Evolutionary conservation across 352 stramenopile genomes (phyloP), one percentile per base, ranked within the genome.

Genomic region (Pythium vanterpoolii): DNA sequence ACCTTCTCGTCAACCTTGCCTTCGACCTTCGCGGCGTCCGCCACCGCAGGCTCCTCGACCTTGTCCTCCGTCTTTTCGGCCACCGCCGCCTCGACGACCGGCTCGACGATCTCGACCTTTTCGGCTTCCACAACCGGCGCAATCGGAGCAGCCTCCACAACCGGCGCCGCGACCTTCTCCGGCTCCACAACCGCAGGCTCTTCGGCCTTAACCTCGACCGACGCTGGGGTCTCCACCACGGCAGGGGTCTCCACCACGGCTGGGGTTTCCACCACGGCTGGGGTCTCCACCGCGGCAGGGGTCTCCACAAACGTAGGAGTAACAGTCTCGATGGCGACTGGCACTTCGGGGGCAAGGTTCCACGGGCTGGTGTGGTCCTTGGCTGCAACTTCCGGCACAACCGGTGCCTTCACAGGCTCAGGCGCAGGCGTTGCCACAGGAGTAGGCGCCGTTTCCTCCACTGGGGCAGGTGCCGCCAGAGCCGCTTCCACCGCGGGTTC

Each of bases 1-100:
- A 24, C 42, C 42, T 48, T 49, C 36, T 16, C 34, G 14, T 21
- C 34, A 42, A 31, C 39, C 33, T 66, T 62, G 24, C 66, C 54
- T 56, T 77, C 65, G 23, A 68, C 54, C 51, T 69, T 64, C 39
- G 60, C 62, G 3, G 43, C 42, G 0, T 54, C 47, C 10, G 9
- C 47, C 45, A 16, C 36, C 11, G 26, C 39, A 8, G 11, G n/a
- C 30, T 19, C 33, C 9, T 54, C 47, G 8, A 54, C 47, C 47
- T 54, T 54, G 13, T 42, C 34, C 34, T 42, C 34, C 13, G 19
- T 18, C 34, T 42, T 42, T 14, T 18, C 33, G 33, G 33, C 5
- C 33, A 14, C 31, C 4, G 42, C 11, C 21, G 21, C 42, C 21
- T 19, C 42, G 1, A 48, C 42, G 9, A 48, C 23, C 21, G 42